Conservation (phyloP, 2,329 filamentous ascomycete species). For the Claviceps digitariae region DNA sequence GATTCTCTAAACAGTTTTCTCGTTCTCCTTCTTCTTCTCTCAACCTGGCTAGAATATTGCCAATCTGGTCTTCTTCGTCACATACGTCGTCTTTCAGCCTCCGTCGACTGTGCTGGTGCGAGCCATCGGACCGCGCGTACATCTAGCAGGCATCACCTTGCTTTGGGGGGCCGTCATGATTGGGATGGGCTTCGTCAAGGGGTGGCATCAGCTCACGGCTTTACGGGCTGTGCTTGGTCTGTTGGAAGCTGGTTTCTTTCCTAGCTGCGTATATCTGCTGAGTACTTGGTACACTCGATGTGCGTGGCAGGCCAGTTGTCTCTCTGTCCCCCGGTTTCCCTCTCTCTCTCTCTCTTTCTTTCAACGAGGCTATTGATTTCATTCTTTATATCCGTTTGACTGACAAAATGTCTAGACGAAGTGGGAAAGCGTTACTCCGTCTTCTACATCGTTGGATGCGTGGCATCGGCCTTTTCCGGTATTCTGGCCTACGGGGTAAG, state of each 20-base stretch:
- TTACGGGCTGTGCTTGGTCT: conserved; percentile 47
- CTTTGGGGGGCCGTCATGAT: conserved; percentile 50
- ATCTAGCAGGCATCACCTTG: conserved; percentile 39
- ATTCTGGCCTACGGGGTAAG: conserved; percentile 54
- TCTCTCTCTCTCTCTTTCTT: background rate
- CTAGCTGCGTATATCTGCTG: conserved; percentile 57
- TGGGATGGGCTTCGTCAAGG: conserved; percentile 48
- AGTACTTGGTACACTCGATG: conserved; percentile 60
- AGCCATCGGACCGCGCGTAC: conserved; percentile 47
- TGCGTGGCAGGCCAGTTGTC: conserved; percentile 19
- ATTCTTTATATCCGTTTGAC: conserved; percentile 37
- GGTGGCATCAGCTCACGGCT: conserved; percentile 37
- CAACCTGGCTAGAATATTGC: conserved; percentile 37
- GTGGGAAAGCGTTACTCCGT: conserved; percentile 54
- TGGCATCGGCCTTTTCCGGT: conserved; percentile 52
- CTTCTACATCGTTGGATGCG: conserved; percentile 56
- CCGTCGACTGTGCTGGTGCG: conserved; percentile 57
- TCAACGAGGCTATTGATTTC: too few relatives aligned
- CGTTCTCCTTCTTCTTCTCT: too few relatives aligned
- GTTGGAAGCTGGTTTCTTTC: conserved; percentile 60
- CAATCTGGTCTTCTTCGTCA: conserved; percentile 60
- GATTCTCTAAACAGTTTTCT: background rate
- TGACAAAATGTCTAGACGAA: conserved; percentile 32
- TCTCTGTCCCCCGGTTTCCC: too few relatives aligned
- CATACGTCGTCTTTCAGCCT: conserved; percentile 59